These are phyloP conservation scores for Wickerhamomyces bovis DNA, from an alignment of 805 yeast species.

Conservation along the genomic window DNA sequence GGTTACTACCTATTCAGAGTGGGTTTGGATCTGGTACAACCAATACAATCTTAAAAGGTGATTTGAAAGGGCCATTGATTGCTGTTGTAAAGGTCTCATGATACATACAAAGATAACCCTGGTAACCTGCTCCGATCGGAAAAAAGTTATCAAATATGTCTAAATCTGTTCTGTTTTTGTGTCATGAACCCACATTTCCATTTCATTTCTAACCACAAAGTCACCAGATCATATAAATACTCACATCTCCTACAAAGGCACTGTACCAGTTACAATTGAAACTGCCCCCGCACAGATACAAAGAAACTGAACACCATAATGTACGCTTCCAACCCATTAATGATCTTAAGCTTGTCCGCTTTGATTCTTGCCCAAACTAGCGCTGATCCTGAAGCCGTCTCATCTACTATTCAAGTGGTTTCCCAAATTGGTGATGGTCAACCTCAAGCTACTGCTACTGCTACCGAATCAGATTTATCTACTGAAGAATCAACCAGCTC, in stretches of 20 bases:
- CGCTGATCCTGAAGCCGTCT: neutral
- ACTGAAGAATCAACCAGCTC: conserved; percentile 28
- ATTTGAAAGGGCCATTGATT: no score
- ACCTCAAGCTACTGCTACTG: conserved; percentile 7
- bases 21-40: no score
- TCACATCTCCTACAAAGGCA: neutral
- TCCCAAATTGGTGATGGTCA: conserved; percentile 20
- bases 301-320: neutral
- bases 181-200: neutral
- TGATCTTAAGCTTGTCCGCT: conserved; percentile 7
- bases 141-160: neutral
- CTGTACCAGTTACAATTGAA: neutral
- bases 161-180: neutral
- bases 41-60: no score
- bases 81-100: no score
- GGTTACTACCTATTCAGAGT: no score
- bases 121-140: neutral
- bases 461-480: neutral
- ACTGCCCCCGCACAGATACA: neutral
- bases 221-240: neutral
- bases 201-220: neutral
- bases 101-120: no score
- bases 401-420: conserved; percentile 22
- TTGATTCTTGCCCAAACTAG: conserved; percentile 20
- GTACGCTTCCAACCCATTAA: conserved; percentile 4